Conservation (phyloP, 2,329 filamentous ascomycete species). For the Fusarium algeriense region DNA sequence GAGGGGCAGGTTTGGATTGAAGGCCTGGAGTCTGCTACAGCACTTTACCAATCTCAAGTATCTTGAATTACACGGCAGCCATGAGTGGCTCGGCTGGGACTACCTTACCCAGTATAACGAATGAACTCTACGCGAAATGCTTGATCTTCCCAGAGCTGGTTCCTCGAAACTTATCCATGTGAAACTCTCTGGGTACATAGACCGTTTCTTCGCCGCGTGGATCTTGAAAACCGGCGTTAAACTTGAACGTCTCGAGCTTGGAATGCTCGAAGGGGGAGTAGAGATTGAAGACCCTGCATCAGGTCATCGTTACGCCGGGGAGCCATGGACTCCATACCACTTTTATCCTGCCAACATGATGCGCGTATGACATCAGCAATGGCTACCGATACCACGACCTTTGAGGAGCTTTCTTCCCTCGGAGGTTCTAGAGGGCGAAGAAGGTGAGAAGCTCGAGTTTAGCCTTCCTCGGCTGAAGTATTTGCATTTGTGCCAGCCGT, state of each 20-base stretch:
- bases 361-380: neutral
- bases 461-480: neutral
- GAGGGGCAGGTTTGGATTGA: neutral
- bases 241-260: neutral
- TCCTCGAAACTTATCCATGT: neutral
- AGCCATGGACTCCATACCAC: neutral
- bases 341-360: neutral
- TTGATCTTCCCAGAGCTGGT: neutral
- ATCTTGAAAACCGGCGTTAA: neutral
- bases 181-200: neutral
- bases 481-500: neutral
- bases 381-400: neutral
- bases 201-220: neutral
- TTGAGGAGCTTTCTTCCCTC: neutral
- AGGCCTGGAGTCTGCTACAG: neutral
- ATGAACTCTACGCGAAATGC: neutral
- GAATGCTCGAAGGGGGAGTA: neutral
- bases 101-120: neutral
- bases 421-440: neutral
- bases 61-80: neutral
- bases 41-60: neutral
- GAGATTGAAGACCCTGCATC: neutral
- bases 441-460: neutral
- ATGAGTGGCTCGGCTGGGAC: neutral
- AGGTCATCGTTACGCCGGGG: neutral